A percentile compares a stretch with the other conserved stretches of the same genome.
phyloP scores from a whole-genome alignment of 2,329 filamentous ascomycete species.

The Hymenoscyphus linearis region DNA sequence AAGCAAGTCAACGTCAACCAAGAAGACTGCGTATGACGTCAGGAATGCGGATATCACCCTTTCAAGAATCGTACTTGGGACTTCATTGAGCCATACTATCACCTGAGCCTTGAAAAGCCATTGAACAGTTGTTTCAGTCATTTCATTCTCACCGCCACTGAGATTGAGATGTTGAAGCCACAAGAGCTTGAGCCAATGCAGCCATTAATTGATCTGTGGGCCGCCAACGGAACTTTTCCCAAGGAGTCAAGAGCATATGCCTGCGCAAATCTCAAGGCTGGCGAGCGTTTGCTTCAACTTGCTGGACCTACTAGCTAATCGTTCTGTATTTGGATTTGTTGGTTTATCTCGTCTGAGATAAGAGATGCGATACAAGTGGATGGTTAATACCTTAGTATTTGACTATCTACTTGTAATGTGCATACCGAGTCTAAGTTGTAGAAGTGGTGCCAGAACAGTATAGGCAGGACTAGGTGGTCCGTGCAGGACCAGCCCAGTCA shows the following conservation, averaged over 20 bases:
- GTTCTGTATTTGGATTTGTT: slow-evolving; percentile 5
- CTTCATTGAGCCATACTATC: slow-evolving; percentile 78
- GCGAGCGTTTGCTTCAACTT: slow-evolving; percentile 47
- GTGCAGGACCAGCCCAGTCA: no score
- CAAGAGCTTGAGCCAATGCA: slow-evolving; percentile 95
- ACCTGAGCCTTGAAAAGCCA: slow-evolving; percentile 74
- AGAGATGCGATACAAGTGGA: no score
- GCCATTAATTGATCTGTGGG: slow-evolving; percentile 86
- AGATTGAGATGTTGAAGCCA: slow-evolving; percentile 77
- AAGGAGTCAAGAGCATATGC: slow-evolving; percentile 65
- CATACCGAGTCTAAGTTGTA: no score
- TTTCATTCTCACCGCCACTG: slow-evolving; percentile 75
- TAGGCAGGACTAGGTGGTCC: no score
- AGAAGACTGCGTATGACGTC: no score
- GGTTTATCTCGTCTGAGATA: no score
- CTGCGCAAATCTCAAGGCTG: slow-evolving; percentile 56
- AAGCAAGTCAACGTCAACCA: no score
- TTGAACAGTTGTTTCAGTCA: slow-evolving; percentile 85
- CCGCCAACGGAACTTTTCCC: slow-evolving; percentile 81
- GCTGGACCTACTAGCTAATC: slow-evolving; percentile 11
- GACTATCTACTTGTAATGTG: no score
- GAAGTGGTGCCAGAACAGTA: no score
- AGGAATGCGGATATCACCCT: no score
- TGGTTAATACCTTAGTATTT: no score
- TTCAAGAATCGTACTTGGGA: no score